A percentile compares a stretch with the other conserved stretches of the same genome.
Conservation (phyloP, 139 green algal species). For the Spirogloea muscicola region DNA sequence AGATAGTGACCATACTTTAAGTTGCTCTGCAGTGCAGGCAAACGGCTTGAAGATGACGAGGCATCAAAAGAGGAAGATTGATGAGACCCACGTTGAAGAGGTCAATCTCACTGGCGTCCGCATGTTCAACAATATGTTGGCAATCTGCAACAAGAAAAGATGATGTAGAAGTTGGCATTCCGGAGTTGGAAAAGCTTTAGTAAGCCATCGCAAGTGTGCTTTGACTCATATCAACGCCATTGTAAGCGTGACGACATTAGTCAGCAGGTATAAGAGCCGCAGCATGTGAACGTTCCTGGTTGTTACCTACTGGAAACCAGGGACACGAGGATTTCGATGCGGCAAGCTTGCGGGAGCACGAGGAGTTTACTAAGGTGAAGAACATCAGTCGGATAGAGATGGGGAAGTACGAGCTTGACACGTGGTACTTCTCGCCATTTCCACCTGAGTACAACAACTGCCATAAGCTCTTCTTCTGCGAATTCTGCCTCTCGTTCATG, state of each 20-base stretch:
- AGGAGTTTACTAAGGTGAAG: conserved; percentile 99
- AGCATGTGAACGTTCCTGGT: not conserved
- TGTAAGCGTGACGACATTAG: too few species aligned
- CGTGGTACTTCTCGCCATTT: conserved; percentile 98
- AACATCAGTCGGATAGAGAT: conserved; percentile 95
- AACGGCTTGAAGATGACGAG: conserved; percentile 45
- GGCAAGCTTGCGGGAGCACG: conserved; percentile 81
- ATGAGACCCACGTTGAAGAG: conserved; percentile 64
- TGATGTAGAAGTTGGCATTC: too few species aligned
- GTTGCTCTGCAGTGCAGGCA: conserved; percentile 3
- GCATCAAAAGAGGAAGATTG: conserved; percentile 61
- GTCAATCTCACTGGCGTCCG: too few species aligned
- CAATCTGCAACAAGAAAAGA: too few species aligned
- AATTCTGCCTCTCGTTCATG: conserved; percentile 88
- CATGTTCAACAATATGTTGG: too few species aligned
- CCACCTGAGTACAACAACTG: conserved; percentile 83
- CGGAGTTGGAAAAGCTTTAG: too few species aligned
- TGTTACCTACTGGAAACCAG: conserved; percentile 13
- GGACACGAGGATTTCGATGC: conserved; percentile 90
- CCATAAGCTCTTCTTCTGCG: conserved; percentile 96
- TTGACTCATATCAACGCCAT: too few species aligned
- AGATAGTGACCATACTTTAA: too few species aligned
- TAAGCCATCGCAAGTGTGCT: too few species aligned
- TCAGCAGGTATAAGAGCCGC: too few species aligned
- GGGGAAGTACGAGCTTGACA: conserved; percentile 89